Evolutionary conservation across 129 eudicot genomes (phyloP).

Genomic region (Pulicaria dysenterica): DNA sequence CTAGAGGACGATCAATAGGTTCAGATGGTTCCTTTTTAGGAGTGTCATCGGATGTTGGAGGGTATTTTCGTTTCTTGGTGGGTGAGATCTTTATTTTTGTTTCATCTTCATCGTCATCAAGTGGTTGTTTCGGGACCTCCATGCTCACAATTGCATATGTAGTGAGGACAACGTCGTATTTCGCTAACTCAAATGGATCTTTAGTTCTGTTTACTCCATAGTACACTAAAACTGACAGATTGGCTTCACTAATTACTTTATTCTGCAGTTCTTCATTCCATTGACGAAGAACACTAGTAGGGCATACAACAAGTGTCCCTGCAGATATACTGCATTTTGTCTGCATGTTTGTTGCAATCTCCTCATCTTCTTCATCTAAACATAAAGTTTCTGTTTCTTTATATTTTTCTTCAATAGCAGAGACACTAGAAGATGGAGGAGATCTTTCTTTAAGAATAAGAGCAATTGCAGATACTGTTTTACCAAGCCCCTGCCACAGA

Average conservation of each 20-base stretch:
- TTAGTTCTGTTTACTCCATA: constrained; percentile 79
- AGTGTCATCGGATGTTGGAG: constrained; percentile 42
- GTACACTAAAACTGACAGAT: constrained; percentile 74
- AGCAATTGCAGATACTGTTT: constrained; percentile 90
- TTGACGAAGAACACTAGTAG: constrained; percentile 93
- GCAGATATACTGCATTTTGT: constrained; percentile 65
- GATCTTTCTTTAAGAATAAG: constrained; percentile 83
- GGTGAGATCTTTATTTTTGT: constrained; percentile 41
- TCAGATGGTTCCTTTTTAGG: constrained; percentile 53
- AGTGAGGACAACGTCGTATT: constrained; percentile 84
- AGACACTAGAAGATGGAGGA: constrained; percentile 45
- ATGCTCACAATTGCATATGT: constrained; percentile 93
- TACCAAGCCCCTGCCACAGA: constrained; percentile 77
- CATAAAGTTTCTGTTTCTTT: constrained; percentile 54
- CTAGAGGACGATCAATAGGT: constrained; percentile 66
- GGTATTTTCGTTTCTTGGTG: constrained; percentile 61
- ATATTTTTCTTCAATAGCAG: constrained; percentile 28
- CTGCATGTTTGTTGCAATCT: constrained; percentile 20
- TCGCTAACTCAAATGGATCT: constrained; percentile 80
- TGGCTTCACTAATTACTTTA: constrained; percentile 69
- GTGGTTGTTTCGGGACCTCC: constrained; percentile 91
- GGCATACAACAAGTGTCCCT: constrained; percentile 95
- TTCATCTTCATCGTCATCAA: constrained; percentile 57
- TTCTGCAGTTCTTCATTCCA: constrained; percentile 80
- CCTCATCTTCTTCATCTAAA: constrained; percentile 63